phyloP scores from a whole-genome alignment of 345 rosid genomes.

The Camelina hispida region DNA sequence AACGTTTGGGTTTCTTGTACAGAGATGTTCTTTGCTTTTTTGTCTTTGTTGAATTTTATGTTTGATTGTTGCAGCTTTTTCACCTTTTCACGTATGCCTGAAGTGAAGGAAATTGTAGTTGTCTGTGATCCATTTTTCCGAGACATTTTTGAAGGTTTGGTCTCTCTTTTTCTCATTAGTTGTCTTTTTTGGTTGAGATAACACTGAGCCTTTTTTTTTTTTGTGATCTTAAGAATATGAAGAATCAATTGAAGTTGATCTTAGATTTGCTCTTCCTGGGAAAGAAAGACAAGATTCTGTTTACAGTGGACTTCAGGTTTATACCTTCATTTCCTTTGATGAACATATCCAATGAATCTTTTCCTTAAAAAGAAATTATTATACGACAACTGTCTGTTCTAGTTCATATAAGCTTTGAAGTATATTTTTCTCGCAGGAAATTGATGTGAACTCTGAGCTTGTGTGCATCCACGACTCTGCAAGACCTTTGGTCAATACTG shows the following conservation, averaged over 20 bases:
- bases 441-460: conserved; percentile 72
- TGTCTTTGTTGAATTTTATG: neutral
- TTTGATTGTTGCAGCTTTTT: conserved; percentile 59
- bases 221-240: conserved; percentile 52
- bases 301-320: conserved; percentile 88
- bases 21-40: conserved; percentile 3
- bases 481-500: conserved; percentile 70
- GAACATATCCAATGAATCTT: neutral
- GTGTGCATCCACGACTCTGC: conserved; percentile 97
- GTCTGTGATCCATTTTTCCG: conserved; percentile 96
- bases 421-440: conserved; percentile 50
- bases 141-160: conserved; percentile 85
- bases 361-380: neutral
- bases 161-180: conserved; percentile 20
- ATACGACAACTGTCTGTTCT: neutral
- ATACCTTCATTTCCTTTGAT: neutral
- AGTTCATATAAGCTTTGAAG: conserved; percentile 3
- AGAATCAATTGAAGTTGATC: conserved; percentile 58
- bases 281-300: conserved; percentile 99
- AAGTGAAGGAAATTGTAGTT: conserved; percentile 90
- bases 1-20: neutral
- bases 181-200: conserved; percentile 5
- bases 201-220: conserved; percentile 28
- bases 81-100: conserved; percentile 73
- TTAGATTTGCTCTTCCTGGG: conserved; percentile 85